Conservation (phyloP, 2,329 filamentous ascomycete genomes). For the Tolypocladium paradoxum region DNA sequence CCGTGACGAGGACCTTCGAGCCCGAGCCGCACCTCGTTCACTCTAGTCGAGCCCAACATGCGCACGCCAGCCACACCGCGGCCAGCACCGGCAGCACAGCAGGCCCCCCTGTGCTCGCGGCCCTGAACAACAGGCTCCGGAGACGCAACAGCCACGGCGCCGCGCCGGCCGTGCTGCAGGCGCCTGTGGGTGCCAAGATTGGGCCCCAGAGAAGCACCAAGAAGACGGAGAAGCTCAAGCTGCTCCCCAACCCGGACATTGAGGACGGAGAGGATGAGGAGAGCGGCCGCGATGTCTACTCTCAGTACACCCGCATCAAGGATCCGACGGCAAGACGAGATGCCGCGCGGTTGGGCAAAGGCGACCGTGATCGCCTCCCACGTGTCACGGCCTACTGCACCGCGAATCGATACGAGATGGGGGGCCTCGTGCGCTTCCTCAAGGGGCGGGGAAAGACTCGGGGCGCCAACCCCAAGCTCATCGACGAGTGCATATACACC, state of each 20-base stretch:
- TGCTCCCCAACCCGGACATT: conserved; percentile 83
- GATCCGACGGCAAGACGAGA: conserved; percentile 88
- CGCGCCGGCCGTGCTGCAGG: conserved; percentile 23
- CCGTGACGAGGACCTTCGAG: conserved; percentile 51
- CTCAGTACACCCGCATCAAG: conserved; percentile 95
- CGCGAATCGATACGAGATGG: conserved; percentile 82
- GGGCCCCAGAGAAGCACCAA: conserved; percentile 92
- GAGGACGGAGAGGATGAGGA: conserved; percentile 75
- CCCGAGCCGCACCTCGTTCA: conserved; percentile 26
- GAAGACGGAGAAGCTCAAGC: conserved; percentile 91
- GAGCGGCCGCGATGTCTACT: conserved; percentile 90
- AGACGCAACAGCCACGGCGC: conserved; percentile 72
- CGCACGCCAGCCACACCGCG: conserved; percentile 24
- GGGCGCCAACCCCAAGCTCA: conserved; percentile 78
- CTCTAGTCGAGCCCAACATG: conserved; percentile 11
- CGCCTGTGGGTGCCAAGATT: conserved; percentile 52
- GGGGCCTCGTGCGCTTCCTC: conserved; percentile 78
- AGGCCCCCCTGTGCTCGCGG: conserved; percentile 54
- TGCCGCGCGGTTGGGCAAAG: conserved; percentile 85
- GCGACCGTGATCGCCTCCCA: conserved; percentile 76
- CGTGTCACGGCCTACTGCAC: conserved; percentile 96
- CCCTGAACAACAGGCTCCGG: conserved; percentile 78
- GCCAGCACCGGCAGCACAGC: conserved; percentile 22
- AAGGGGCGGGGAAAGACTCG: conserved; percentile 72
- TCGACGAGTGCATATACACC: conserved; percentile 96